These are phyloP conservation scores for Stagonosporopsis cucurbitacearum DNA, from an alignment of 2,329 filamentous ascomycete species.

Conservation along the genomic window DNA sequence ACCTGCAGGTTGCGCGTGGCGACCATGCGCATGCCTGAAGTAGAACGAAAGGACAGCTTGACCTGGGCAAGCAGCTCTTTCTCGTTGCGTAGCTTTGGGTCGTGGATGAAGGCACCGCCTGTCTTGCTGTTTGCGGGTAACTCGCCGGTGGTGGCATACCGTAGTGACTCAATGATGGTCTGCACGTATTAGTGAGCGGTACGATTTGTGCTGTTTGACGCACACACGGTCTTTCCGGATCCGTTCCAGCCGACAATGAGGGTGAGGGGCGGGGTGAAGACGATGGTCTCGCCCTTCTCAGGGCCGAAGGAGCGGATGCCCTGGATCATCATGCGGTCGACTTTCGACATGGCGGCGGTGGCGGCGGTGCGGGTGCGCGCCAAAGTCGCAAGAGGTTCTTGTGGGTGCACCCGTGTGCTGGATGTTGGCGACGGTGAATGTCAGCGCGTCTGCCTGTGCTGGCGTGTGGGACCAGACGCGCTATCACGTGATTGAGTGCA, in stretches of 20 bases:
- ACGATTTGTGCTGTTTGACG: neutral
- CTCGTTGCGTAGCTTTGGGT: slow-evolving; percentile 89
- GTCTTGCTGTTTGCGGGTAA: slow-evolving; percentile 87
- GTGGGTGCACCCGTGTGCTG: no score
- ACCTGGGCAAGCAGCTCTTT: slow-evolving; percentile 91
- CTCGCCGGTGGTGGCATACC: slow-evolving; percentile 95
- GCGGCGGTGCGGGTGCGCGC: neutral
- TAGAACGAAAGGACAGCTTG: slow-evolving; percentile 83
- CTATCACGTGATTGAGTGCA: no score
- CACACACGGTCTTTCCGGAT: slow-evolving; percentile 82
- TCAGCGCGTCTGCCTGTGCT: no score
- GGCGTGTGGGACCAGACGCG: no score
- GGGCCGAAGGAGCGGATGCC: slow-evolving; percentile 90
- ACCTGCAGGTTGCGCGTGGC: slow-evolving; percentile 84
- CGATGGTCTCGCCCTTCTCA: slow-evolving; percentile 74
- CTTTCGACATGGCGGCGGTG: slow-evolving; percentile 60
- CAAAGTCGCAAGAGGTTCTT: no score
- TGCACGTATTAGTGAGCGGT: slow-evolving; percentile 30
- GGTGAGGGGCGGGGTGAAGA: slow-evolving; percentile 89
- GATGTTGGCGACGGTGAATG: no score
- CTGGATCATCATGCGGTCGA: slow-evolving; percentile 86
- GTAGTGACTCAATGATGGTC: slow-evolving; percentile 98
- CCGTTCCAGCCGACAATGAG: slow-evolving; percentile 98
- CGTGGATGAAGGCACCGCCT: slow-evolving; percentile 92
- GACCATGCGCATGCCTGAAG: slow-evolving; percentile 79